These are phyloP conservation scores for Dictyostelium citrinum DNA, from an alignment of 78 protist species.

Conservation along the genomic window DNA sequence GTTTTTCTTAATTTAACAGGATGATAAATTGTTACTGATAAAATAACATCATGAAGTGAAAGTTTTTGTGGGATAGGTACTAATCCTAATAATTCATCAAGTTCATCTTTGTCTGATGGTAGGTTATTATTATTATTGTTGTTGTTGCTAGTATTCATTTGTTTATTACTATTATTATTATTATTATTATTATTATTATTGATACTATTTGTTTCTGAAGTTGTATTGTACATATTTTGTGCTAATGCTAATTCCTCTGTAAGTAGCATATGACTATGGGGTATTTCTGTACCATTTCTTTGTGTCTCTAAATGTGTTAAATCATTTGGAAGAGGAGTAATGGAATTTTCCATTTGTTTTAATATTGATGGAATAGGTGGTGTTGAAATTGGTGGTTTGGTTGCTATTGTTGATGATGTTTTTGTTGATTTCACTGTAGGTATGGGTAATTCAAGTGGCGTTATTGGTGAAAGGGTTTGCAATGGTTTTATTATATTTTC, in stretches of 20 bases:
- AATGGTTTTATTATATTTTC: background rate
- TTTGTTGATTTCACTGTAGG: background rate
- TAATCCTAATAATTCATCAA: background rate
- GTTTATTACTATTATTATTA: background rate
- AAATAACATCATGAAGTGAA: background rate
- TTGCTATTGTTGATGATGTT: background rate
- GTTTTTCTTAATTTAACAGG: conserved; percentile 19
- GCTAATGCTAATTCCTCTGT: background rate
- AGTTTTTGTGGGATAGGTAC: background rate
- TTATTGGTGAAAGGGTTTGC: background rate
- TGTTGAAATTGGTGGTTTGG: background rate
- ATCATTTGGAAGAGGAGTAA: background rate
- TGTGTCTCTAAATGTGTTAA: background rate
- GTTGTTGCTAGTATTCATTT: background rate
- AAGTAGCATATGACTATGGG: background rate
- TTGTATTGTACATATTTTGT: background rate
- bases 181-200: background rate
- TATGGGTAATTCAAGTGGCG: background rate
- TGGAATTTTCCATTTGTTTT: background rate
- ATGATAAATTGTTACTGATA: conserved; percentile 48
- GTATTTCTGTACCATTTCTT: background rate
- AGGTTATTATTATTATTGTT: background rate
- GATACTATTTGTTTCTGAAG: background rate
- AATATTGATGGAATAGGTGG: background rate
- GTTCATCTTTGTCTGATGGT: background rate